Evolutionary conservation across 2,329 filamentous ascomycete species (phyloP).

Genomic region (Fusarium sp.): DNA sequence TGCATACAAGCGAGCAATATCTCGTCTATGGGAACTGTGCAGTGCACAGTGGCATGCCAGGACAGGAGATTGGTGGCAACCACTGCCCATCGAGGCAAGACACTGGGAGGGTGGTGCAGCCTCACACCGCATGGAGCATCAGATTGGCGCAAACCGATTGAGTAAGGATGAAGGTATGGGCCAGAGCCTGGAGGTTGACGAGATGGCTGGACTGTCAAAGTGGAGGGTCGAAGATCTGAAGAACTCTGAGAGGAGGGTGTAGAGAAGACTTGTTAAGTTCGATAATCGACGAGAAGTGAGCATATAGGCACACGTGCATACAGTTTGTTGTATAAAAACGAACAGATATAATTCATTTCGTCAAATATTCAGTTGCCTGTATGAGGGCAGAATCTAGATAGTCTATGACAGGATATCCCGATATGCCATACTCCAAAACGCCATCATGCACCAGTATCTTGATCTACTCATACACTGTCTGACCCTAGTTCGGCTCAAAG

Average conservation of each 20-base stretch:
- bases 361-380: conserved; percentile 34
- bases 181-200: conserved; percentile 53
- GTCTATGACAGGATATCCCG: conserved; percentile 45
- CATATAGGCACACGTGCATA: conserved; percentile 1
- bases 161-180: conserved; percentile 52
- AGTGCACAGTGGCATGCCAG: conserved; percentile 78
- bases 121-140: conserved; percentile 41
- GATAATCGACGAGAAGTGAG: neutral
- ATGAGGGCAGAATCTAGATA: conserved; percentile 35
- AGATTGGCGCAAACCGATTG: conserved; percentile 3
- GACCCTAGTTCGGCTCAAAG: conserved; percentile 63
- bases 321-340: neutral
- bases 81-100: conserved; percentile 71
- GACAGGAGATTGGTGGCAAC: conserved; percentile 77
- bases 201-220: conserved; percentile 57
- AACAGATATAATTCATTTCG: conserved; percentile 14
- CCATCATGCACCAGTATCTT: conserved; percentile 46
- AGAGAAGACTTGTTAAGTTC: conserved; percentile 1
- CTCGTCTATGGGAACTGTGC: conserved; percentile 87
- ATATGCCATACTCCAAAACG: conserved; percentile 48
- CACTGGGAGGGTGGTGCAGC: conserved; percentile 71
- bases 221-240: conserved; percentile 55
- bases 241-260: conserved; percentile 36
- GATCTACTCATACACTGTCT: conserved; percentile 30
- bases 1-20: conserved; percentile 81